Conservation (phyloP, 352 stramenopile species). For the Phytophthora foliorum region DNA sequence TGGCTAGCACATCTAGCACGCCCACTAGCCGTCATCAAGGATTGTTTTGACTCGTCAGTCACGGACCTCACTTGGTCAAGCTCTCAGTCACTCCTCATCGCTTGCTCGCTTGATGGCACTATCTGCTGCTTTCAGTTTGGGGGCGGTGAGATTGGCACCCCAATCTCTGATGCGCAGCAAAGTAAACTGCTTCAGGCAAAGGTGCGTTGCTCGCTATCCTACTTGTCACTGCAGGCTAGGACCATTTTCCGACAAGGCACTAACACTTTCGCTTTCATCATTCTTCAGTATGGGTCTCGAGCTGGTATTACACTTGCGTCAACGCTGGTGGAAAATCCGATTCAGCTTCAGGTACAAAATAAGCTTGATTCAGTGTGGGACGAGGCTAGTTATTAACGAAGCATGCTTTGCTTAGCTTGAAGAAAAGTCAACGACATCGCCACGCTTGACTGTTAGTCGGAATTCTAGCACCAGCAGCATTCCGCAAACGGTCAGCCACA, state of each 20-base stretch:
- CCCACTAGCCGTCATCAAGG: slow-evolving; percentile 80
- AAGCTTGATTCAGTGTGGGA: slow-evolving; percentile 7
- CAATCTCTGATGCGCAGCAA: slow-evolving; percentile 77
- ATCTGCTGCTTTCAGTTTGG: slow-evolving; percentile 88
- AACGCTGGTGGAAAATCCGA: slow-evolving; percentile 82
- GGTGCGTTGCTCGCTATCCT: slow-evolving; percentile 36
- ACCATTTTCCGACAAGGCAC: neutral
- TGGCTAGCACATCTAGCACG: slow-evolving; percentile 85
- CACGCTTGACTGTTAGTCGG: slow-evolving; percentile 13
- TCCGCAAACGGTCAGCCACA: slow-evolving; percentile 13
- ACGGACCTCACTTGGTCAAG: slow-evolving; percentile 85
- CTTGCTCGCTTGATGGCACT: slow-evolving; percentile 82
- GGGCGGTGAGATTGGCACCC: slow-evolving; percentile 66
- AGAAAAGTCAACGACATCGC: slow-evolving; percentile 54
- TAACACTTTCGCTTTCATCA: neutral
- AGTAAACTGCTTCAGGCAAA: slow-evolving; percentile 87
- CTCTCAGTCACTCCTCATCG: slow-evolving; percentile 67
- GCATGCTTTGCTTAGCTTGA: slow-evolving; percentile 57
- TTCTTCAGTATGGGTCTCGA: slow-evolving; percentile 78
- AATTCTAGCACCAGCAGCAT: slow-evolving; percentile 13
- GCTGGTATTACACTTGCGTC: slow-evolving; percentile 84
- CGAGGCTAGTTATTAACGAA: neutral
- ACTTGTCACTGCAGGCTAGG: neutral
- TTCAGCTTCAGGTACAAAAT: slow-evolving; percentile 83
- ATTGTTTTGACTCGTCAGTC: slow-evolving; percentile 88